phyloP scores from a whole-genome alignment of 352 stramenopile species.

The Thraustotheca clavata region DNA sequence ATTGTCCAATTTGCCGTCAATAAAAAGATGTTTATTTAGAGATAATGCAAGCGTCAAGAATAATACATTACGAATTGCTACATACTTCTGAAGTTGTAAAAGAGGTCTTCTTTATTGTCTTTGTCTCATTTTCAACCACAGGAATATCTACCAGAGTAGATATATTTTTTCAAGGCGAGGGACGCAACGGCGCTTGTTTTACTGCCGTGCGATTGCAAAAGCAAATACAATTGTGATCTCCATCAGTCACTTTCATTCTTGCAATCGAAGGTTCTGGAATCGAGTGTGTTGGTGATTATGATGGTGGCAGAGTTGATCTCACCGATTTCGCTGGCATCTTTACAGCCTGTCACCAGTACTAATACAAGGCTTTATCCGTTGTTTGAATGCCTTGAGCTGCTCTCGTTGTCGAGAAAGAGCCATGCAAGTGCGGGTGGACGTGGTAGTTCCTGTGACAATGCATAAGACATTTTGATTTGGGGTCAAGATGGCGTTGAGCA shows the following conservation, averaged over 20 bases:
- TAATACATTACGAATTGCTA: not conserved
- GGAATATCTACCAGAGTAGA: constrained; percentile 2
- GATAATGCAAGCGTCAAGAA: too few relatives aligned
- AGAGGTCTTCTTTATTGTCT: too few relatives aligned
- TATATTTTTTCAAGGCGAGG: constrained; percentile 4
- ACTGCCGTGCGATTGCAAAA: not conserved
- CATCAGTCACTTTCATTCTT: not conserved
- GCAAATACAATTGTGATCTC: not conserved
- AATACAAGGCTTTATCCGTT: not conserved
- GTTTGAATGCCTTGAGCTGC: too few relatives aligned
- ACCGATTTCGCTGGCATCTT: not conserved
- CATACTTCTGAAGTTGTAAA: not conserved
- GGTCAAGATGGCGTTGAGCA: constrained; percentile 20
- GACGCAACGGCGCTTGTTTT: not conserved
- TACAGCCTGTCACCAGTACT: not conserved
- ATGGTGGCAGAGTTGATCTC: not conserved
- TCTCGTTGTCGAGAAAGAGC: too few relatives aligned
- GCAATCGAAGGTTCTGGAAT: not conserved
- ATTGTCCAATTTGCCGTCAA: constrained; percentile 52
- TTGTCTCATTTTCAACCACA: not conserved
- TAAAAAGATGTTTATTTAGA: not conserved
- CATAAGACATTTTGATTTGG: constrained; percentile 7
- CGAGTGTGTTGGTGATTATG: not conserved
- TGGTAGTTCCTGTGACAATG: too few relatives aligned
- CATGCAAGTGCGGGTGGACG: too few relatives aligned